These are phyloP conservation scores for Lactarius vividus DNA, from an alignment of 768 basidiomycete species.

Conservation along the genomic window DNA sequence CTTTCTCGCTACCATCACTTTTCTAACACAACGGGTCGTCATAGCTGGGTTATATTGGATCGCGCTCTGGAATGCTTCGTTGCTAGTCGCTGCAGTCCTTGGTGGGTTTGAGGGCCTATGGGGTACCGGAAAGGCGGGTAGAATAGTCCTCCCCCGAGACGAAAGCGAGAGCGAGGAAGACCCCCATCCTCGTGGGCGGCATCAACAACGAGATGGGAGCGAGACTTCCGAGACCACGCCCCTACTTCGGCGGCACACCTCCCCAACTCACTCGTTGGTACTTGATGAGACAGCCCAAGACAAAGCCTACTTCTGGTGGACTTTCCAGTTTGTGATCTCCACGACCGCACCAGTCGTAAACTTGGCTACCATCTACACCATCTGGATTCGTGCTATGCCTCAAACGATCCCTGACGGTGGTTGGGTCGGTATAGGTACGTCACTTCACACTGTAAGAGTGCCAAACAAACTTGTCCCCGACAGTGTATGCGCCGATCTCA, in stretches of 20 bases:
- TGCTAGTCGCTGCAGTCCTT: slow-evolving; percentile 42
- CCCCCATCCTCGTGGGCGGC: neutral
- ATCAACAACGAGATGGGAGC: slow-evolving; percentile 19
- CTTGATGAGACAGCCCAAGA: slow-evolving; percentile 23
- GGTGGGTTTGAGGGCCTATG: slow-evolving; percentile 39
- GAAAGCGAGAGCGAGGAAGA: slow-evolving; percentile 11
- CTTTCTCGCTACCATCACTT: slow-evolving; percentile 50
- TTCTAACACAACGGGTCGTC: slow-evolving; percentile 40
- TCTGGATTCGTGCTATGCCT: slow-evolving; percentile 41
- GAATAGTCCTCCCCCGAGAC: slow-evolving; percentile 16
- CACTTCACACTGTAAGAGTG: neutral
- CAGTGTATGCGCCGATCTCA: slow-evolving; percentile 52
- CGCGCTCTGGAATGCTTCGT: slow-evolving; percentile 51
- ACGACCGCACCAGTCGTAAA: slow-evolving; percentile 53
- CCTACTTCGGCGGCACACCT: slow-evolving; percentile 10
- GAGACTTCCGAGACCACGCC: slow-evolving; percentile 25
- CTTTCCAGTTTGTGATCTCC: slow-evolving; percentile 52
- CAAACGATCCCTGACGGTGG: slow-evolving; percentile 68
- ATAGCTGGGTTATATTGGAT: slow-evolving; percentile 58
- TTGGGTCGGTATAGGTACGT: slow-evolving; percentile 47
- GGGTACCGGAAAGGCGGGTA: slow-evolving; percentile 22
- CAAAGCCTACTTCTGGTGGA: slow-evolving; percentile 50
- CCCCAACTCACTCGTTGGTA: neutral
- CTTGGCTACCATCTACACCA: slow-evolving; percentile 47
- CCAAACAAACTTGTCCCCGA: slow-evolving; percentile 8